Evolutionary conservation across 1,284 basidiomycete species (phyloP).

Genomic region (Leccinum pallidistipes): DNA sequence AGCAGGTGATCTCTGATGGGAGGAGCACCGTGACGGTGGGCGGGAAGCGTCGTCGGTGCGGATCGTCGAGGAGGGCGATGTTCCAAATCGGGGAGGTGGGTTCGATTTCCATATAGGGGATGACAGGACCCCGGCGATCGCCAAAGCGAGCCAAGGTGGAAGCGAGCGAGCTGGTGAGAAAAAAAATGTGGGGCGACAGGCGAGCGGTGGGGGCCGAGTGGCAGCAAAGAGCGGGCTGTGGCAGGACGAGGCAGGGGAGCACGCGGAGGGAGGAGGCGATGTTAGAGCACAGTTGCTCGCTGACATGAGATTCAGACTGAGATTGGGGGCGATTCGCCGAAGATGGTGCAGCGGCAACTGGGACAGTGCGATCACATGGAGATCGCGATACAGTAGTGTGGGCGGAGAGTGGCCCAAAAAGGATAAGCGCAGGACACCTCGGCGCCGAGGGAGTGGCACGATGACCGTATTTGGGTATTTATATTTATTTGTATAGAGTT

Average conservation of each 20-base stretch:
- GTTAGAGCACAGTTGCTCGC: slow-evolving; percentile 24
- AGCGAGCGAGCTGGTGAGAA: slow-evolving; percentile 27
- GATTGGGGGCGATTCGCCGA: slow-evolving; percentile 34
- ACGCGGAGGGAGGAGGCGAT: slow-evolving; percentile 21
- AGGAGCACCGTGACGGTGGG: slow-evolving; percentile 11
- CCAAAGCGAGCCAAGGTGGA: slow-evolving; percentile 32
- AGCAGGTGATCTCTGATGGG: slow-evolving; percentile 17
- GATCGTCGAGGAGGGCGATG: slow-evolving; percentile 29
- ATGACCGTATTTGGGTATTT: slow-evolving; percentile 28
- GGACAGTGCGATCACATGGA: slow-evolving; percentile 33
- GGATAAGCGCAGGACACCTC: slow-evolving; percentile 33
- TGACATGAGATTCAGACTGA: slow-evolving; percentile 35
- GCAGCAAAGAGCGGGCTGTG: slow-evolving; percentile 26
- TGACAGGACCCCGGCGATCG: slow-evolving; percentile 33
- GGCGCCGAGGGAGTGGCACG: slow-evolving; percentile 40
- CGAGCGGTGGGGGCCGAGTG: slow-evolving; percentile 18
- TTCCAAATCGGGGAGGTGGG: slow-evolving; percentile 17
- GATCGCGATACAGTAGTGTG: slow-evolving; percentile 32
- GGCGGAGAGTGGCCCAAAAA: slow-evolving; percentile 27
- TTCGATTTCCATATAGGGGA: slow-evolving; percentile 27
- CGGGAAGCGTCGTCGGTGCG: slow-evolving; percentile 30
- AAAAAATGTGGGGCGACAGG: slow-evolving; percentile 6
- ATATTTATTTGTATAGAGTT: slow-evolving; percentile 33
- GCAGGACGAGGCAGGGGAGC: slow-evolving; percentile 22
- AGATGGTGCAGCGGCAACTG: slow-evolving; percentile 36